These are phyloP conservation scores for Cryptococcus sp. DNA, from an alignment of 1,284 basidiomycete species.

Conservation along the genomic window DNA sequence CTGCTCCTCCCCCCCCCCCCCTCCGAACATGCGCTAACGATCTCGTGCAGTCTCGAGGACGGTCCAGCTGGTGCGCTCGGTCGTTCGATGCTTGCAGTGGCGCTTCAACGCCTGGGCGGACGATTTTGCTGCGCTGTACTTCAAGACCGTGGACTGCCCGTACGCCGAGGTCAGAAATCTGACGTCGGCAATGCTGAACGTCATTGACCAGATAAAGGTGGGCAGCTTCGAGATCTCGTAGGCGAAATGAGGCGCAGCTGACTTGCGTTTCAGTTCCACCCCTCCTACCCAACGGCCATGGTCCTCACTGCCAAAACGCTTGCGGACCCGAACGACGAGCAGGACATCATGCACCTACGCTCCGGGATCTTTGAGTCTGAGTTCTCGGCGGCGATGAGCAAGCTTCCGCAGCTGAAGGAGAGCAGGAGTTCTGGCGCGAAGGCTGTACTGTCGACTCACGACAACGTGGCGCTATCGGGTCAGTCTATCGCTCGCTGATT, in stretches of 20 bases:
- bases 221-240: conserved; percentile 18
- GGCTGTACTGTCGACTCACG: conserved; percentile 79
- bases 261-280: conserved; percentile 52
- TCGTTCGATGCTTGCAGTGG: conserved; percentile 71
- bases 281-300: conserved; percentile 65
- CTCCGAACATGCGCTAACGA: conserved; percentile 52
- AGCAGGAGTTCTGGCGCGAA: conserved; percentile 78
- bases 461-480: conserved; percentile 68
- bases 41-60: neutral
- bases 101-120: conserved; percentile 68
- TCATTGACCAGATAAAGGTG: conserved; percentile 68
- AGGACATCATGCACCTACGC: conserved; percentile 71
- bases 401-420: conserved; percentile 65
- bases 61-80: conserved; percentile 47
- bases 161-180: conserved; percentile 77
- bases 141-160: conserved; percentile 70
- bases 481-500: conserved; percentile 4
- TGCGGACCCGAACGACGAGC: conserved; percentile 53
- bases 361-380: conserved; percentile 59
- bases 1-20: no score
- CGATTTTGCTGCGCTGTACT: conserved; percentile 66
- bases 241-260: neutral
- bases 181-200: conserved; percentile 66
- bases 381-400: conserved; percentile 57
- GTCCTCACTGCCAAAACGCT: conserved; percentile 65